Conservation (phyloP, 2,329 filamentous ascomycete species). For the Pyrenophora teres region DNA sequence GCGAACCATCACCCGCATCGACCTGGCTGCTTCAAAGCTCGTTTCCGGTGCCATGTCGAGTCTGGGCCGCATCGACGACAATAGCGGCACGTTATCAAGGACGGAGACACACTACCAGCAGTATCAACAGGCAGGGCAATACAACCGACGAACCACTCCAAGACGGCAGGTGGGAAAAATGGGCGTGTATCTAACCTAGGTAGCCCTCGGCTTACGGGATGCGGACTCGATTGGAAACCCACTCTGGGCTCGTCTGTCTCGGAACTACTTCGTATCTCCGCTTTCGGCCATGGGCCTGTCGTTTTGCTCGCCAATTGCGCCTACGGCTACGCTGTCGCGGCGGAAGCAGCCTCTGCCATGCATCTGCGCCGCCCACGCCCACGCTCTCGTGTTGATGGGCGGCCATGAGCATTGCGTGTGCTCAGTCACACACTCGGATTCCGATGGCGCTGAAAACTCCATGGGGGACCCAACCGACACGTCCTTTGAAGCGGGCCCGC, state of each 20-base stretch:
- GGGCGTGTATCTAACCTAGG: slow-evolving; percentile 16
- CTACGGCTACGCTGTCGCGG: background rate
- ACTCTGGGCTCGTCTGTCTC: slow-evolving; percentile 15
- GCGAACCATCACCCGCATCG: slow-evolving; percentile 41
- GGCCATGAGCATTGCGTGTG: too few species aligned
- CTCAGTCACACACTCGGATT: slow-evolving; percentile 25
- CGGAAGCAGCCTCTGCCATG: background rate
- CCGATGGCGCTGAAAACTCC: slow-evolving; percentile 22
- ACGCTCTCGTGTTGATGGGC: background rate
- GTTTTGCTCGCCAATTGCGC: background rate
- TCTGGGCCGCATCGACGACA: slow-evolving; percentile 12
- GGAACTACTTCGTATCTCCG: slow-evolving; percentile 24
- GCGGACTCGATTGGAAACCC: slow-evolving; percentile 21
- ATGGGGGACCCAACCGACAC: slow-evolving; percentile 17
- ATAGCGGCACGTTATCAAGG: slow-evolving; percentile 26
- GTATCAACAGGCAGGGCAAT: slow-evolving; percentile 16
- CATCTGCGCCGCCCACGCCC: background rate
- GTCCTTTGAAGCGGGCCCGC: slow-evolving; percentile 35
- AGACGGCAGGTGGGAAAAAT: slow-evolving; percentile 35
- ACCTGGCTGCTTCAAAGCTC: slow-evolving; percentile 22
- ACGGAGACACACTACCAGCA: slow-evolving; percentile 18
- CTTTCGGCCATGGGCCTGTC: slow-evolving; percentile 25
- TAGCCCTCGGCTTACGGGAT: slow-evolving; percentile 23
- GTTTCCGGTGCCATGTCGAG: slow-evolving; percentile 17
- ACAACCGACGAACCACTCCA: slow-evolving; percentile 23